Evolutionary conservation across 139 green algal genomes (phyloP).

Genomic region (Tetraselmis striata): DNA sequence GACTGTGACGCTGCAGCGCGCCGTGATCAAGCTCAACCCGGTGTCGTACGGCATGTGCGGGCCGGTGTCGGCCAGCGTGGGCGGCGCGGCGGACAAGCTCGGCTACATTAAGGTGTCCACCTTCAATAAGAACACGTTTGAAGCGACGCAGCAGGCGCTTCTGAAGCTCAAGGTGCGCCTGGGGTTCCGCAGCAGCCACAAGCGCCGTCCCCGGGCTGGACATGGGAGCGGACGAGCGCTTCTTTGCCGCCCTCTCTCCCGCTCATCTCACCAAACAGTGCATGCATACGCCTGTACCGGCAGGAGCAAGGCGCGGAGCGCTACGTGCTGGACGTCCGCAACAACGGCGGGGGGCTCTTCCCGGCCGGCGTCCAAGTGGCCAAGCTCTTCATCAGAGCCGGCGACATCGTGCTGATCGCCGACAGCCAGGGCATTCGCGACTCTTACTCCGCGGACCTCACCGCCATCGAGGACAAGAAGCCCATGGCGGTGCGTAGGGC

Average conservation of each 20-base stretch:
- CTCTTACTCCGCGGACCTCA: constrained; percentile 72
- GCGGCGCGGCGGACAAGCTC: constrained; percentile 24
- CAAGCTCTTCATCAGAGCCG: constrained; percentile 61
- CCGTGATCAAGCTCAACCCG: constrained; percentile 61
- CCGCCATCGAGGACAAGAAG: constrained; percentile 29
- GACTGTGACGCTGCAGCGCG: constrained; percentile 33
- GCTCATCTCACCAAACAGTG: no score
- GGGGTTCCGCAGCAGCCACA: no score
- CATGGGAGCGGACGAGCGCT: no score
- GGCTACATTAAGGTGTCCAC: constrained; percentile 82
- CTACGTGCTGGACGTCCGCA: constrained; percentile 86
- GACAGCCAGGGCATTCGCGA: constrained; percentile 84
- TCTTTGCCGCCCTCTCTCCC: no score
- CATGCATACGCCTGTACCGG: no score
- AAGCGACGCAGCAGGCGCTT: constrained; percentile 50
- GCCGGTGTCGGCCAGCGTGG: neutral
- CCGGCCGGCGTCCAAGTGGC: constrained; percentile 83
- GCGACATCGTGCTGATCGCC: constrained; percentile 89
- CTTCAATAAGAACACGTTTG: constrained; percentile 78
- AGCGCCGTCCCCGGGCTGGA: no score
- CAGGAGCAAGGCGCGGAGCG: constrained; percentile 32
- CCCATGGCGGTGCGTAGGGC: constrained; percentile 39
- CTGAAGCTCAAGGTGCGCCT: constrained; percentile 35
- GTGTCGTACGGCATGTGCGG: constrained; percentile 63
- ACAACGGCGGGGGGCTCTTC: constrained; percentile 93